Percentiles rank a stretch among this genome's conserved stretches.
Evolutionary conservation across 345 rosid species (phyloP).

Genomic region (Diplotaxis tenuifolia): DNA sequence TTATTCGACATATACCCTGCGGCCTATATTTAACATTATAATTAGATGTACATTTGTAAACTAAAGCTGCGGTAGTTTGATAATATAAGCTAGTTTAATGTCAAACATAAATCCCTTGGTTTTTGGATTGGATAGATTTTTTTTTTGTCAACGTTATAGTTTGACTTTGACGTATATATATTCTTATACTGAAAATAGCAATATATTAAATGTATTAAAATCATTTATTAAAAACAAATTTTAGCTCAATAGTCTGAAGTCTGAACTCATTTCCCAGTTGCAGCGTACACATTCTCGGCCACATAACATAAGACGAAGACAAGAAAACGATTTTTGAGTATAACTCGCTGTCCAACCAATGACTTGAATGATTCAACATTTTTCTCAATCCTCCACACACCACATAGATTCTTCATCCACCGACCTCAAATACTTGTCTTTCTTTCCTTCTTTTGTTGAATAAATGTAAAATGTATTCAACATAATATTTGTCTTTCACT

Average conservation of each 20-base stretch:
- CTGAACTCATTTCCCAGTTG: background rate
- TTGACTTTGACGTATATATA: background rate
- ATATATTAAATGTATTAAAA: background rate
- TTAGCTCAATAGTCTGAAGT: background rate
- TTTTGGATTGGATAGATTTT: background rate
- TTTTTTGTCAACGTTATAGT: background rate
- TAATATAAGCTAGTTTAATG: too few species aligned
- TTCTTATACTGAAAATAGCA: too few species aligned
- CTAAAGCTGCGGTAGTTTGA: too few species aligned
- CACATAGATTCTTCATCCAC: background rate
- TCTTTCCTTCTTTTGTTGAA: too few species aligned
- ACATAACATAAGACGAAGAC: background rate
- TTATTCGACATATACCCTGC: too few species aligned
- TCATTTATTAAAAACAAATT: background rate
- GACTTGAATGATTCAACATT: background rate
- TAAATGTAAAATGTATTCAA: background rate
- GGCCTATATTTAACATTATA: too few species aligned
- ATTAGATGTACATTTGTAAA: too few species aligned
- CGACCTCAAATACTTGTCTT: background rate
- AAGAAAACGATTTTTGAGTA: background rate
- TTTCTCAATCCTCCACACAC: background rate
- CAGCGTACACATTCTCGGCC: background rate
- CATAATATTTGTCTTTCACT: background rate
- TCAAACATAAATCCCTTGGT: background rate
- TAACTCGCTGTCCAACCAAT: background rate